These are phyloP conservation scores for Sophora flavescens DNA, from an alignment of 306 rosid genomes.

Conservation along the genomic window DNA sequence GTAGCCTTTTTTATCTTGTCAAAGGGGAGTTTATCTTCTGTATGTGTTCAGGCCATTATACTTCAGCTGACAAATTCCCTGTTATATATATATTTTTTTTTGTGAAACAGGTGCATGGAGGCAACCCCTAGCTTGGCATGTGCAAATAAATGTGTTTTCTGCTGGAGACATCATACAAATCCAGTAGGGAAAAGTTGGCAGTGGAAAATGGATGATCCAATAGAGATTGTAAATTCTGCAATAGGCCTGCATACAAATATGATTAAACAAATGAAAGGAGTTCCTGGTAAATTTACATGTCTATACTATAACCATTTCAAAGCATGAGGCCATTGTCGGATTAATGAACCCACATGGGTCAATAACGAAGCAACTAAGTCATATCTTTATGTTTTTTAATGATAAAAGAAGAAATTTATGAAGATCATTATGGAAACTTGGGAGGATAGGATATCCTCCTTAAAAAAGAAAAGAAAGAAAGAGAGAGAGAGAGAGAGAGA, in stretches of 20 bases:
- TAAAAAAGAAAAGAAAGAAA: too few species aligned
- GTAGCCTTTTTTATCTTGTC: slow-evolving; percentile 4
- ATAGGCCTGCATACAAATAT: slow-evolving; percentile 79
- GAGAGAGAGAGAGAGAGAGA: background rate
- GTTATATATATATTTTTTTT: slow-evolving; percentile 37
- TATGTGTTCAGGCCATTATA: slow-evolving; percentile 3
- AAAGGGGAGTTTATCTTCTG: slow-evolving; percentile 16
- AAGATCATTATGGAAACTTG: background rate
- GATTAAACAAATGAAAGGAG: slow-evolving; percentile 99
- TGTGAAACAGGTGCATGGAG: slow-evolving; percentile 91
- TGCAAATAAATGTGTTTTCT: slow-evolving; percentile 98
- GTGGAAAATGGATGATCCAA: slow-evolving; percentile 98
- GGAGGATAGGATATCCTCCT: background rate
- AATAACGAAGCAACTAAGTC: slow-evolving; percentile 28
- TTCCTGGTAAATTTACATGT: slow-evolving; percentile 74
- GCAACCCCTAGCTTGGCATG: slow-evolving; percentile 99
- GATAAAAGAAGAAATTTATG: background rate
- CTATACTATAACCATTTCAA: slow-evolving; percentile 34
- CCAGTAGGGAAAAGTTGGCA: slow-evolving; percentile 99
- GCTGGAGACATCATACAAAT: slow-evolving; percentile 99
- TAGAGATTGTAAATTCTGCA: slow-evolving; percentile 87
- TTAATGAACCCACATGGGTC: slow-evolving; percentile 15
- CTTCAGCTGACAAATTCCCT: slow-evolving; percentile 39
- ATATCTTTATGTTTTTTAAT: slow-evolving; percentile 1
- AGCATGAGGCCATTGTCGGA: slow-evolving; percentile 22